A percentile compares a stretch with the other conserved stretches of the same genome.
Conservation (phyloP, 1,139 yeast species). For the Kurtzmaniella quercitrusa region DNA sequence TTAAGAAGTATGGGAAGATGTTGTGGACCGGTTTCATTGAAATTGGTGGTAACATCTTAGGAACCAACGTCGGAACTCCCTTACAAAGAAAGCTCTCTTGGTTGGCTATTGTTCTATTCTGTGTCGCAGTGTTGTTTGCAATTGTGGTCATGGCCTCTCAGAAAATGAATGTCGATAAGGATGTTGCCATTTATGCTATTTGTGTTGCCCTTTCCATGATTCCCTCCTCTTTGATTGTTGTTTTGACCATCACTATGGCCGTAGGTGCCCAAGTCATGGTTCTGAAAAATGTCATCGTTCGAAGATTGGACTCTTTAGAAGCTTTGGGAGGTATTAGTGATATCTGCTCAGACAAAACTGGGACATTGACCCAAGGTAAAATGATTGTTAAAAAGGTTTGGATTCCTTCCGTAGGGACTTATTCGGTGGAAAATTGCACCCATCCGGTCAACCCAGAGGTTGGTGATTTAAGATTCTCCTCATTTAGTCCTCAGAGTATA, state of each 20-base stretch:
- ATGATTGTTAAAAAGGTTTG: slow-evolving; percentile 72
- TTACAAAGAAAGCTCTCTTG: slow-evolving; percentile 63
- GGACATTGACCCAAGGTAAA: slow-evolving; percentile 76
- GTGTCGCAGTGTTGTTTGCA: slow-evolving; percentile 72
- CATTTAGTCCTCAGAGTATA: slow-evolving; percentile 38
- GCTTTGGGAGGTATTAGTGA: slow-evolving; percentile 79
- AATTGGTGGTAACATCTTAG: slow-evolving; percentile 63
- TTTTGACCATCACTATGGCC: slow-evolving; percentile 81
- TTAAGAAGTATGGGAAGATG: slow-evolving; percentile 41
- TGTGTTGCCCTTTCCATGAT: slow-evolving; percentile 82
- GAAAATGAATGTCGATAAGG: slow-evolving; percentile 57
- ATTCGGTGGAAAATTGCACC: slow-evolving; percentile 52
- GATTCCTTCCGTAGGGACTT: slow-evolving; percentile 75
- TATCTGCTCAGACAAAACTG: slow-evolving; percentile 81
- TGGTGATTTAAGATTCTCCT: slow-evolving; percentile 49
- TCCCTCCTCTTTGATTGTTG: slow-evolving; percentile 78
- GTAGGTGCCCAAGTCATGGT: slow-evolving; percentile 82
- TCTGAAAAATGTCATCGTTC: slow-evolving; percentile 63
- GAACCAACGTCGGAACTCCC: slow-evolving; percentile 76
- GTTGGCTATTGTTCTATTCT: slow-evolving; percentile 64
- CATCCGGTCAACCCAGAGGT: slow-evolving; percentile 72
- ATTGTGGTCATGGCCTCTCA: slow-evolving; percentile 80
- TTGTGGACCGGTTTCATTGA: slow-evolving; percentile 6
- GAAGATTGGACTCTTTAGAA: slow-evolving; percentile 74
- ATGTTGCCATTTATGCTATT: slow-evolving; percentile 79